Evolutionary conservation across 1,139 yeast species (phyloP), one percentile per base, ranked within the genome.

Genomic region (Yamadazyma taylorii): DNA sequence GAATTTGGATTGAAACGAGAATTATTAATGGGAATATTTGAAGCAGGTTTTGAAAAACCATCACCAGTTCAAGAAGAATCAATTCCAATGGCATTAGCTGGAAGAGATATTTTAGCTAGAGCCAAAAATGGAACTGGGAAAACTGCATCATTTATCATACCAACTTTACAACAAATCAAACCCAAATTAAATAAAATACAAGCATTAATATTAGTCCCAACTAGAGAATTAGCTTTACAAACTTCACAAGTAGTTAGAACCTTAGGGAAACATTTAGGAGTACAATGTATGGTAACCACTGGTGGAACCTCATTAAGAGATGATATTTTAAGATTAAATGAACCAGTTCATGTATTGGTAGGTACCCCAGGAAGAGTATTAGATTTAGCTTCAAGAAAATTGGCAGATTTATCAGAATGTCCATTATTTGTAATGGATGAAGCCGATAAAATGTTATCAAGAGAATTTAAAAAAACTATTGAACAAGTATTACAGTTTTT

Each of bases 111-210:
- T 45, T 77, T 92, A 49, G 99, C 99, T 12, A 80, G 98, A 67
- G 98, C 99, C 34, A 94, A 92, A 62, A 94, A 94, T 62, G 98
- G 98, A 50, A 92, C 98, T 1, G 98, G 98, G 52, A 92, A 92
- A 61, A 92, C 98, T 6, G 98, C 97, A 2, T 95, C 98, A 7
- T 92, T 92, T 61, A 83, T 85, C 34, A 87, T 88, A 52, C 96
- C 97, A 26, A 77, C 90, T 32, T 75, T 88, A 52, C 95, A 88
- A 61, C 81, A 81, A 56, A 73, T 86, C 46, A 87, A 90, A 63
- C 92, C 97, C 36, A 86, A 87, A 58, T 54, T 81, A 38, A 78
- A 83, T 63, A 85, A 86, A 59, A 87, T 89, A 51, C 98, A 92
- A 63, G 90, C 94, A 6, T 76, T 89, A 47, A 85, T 89, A 45